phyloP scores from a whole-genome alignment of 805 yeast genomes.

The Nakazawaea siamensis region DNA sequence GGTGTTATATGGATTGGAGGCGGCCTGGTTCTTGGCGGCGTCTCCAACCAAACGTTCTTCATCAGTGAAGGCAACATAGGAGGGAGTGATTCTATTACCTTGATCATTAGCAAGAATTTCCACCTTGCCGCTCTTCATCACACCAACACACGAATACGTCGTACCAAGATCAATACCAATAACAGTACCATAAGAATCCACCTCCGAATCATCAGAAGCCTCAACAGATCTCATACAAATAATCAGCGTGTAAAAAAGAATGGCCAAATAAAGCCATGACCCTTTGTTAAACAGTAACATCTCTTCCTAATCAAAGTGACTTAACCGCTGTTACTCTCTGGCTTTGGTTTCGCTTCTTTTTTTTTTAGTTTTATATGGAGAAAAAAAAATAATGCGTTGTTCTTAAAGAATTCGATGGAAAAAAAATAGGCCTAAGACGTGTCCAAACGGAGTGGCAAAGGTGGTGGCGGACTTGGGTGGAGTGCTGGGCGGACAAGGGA shows the following conservation, averaged over 20 bases:
- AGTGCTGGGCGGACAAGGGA: too few species aligned
- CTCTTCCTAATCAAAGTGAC: too few species aligned
- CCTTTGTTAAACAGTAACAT: not conserved
- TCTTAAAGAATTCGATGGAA: not conserved
- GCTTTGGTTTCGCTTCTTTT: too few species aligned
- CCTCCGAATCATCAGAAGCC: constrained; percentile 12
- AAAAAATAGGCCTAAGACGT: too few species aligned
- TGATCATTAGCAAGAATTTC: constrained; percentile 96
- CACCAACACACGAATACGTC: constrained; percentile 96
- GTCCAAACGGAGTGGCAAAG: too few species aligned
- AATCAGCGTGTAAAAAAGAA: constrained; percentile 13
- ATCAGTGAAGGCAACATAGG: constrained; percentile 94
- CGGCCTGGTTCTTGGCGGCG: constrained; percentile 98
- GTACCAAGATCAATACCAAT: constrained; percentile 96
- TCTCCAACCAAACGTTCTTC: constrained; percentile 94
- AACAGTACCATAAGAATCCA: constrained; percentile 52
- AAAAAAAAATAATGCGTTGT: too few species aligned
- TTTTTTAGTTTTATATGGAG: too few species aligned
- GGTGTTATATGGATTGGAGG: constrained; percentile 90
- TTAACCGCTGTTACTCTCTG: too few species aligned
- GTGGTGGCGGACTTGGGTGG: too few species aligned
- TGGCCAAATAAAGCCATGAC: constrained; percentile 7
- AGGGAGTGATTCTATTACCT: constrained; percentile 98
- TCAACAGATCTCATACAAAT: too few species aligned
- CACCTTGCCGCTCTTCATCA: constrained; percentile 75